Evolutionary conservation across 225 moss, liverwort and hornwort species (phyloP), one percentile per base, ranked within the genome.

Genomic region (Bryoerythrophyllum caledonicum): DNA sequence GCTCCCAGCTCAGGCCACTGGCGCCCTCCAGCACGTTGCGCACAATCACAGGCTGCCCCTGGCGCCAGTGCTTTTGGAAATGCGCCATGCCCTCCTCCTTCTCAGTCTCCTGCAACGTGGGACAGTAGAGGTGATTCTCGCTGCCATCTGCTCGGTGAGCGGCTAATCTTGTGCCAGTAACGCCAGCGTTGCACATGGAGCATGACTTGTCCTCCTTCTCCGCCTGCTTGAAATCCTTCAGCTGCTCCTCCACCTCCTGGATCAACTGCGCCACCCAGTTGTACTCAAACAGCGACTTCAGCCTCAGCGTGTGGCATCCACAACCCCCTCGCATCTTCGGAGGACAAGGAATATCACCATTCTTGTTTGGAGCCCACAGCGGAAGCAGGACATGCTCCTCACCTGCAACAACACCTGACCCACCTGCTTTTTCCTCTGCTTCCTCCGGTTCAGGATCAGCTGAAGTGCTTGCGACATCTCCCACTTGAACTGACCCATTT

Each of bases 1-100:
- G 91, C 73, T 91, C 91, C 91, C 91, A 91, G 60, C 90, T 91
- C 77, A 91, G 72, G 32, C 90, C 90, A 63, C 74, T 81, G 32
- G 81, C 74, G 51, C 83, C 81, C 55, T 87, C 83, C 68, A 82
- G 67, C 60, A 91, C 91, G 73, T 84, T 71, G 14, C 87, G 83
- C 56, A 91, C 85, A 41, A 91, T 83, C 28, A 90, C 80, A 41
- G 91, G 91, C 62, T 91, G 87, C 41, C 91, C 91, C 44, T 20
- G 70, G 69, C 82, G 79, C 91, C 91, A 91, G 77, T 91, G 91
- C 78, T 86, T 83, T 43, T 84, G 89, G 62, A 91, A 90, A 58
- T 91, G 91, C 25, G 74, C 43, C 7, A 86, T 57, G 23, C 87
- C 90, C 53, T 78, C 90, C 53, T 78, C 85, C 16, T 26, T 62